Base-by-base conservation (phyloP, 306 rosid genomes). In the Hippophae tibetana region DNA sequence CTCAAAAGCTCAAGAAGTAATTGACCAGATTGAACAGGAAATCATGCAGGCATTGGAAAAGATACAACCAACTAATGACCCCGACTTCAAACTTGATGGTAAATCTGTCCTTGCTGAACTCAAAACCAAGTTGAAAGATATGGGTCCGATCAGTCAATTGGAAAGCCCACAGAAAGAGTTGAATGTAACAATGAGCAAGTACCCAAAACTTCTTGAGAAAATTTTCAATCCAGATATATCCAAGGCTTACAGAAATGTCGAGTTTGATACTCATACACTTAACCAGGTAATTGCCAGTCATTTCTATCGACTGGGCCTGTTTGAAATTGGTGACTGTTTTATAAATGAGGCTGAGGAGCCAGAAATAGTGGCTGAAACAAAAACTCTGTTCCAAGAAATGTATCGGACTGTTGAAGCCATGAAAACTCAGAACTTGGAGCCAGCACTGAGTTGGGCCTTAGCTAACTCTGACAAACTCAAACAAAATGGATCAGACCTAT, bases 121-220 rank as follows among this genome's bases (percentile, higher is more conserved):
- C 42, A 79, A 76, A 72, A 56, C 74, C 52, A 88, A 63, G 69
- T 62, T 88, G 56, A 80, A 69, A 66, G 83, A 71, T 64, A 57
- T 71, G 71, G 82, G 87, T 25, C 88, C 89, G 7, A 78, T 71
- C 71, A 56, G 68, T 74, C 87, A 82, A 66, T 70, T 77, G 73
- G 99, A 88, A 76, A 74, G 82, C 69, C 60, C 81, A 23, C 96
- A 88, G 69, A 92, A 83, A 80, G 99, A 88, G 62, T 72, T 92
- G 74, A 87, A 92, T 67, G 63, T 57, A 14, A 87, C 95, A 63
- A 69, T 85, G 57, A 75, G 79, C 89, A 92, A 85, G 72, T 88
- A 87, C 56, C 87, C 82, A 46, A 88, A 85, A 81, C 79, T 83
- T 70, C 76, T 88, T 13, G 99, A 88, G 74, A 92, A 80, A 75